A percentile compares a stretch with the other conserved stretches of the same genome.
Conservation (phyloP, 2,329 filamentous ascomycete species). For the Ceratocystis variospora region DNA sequence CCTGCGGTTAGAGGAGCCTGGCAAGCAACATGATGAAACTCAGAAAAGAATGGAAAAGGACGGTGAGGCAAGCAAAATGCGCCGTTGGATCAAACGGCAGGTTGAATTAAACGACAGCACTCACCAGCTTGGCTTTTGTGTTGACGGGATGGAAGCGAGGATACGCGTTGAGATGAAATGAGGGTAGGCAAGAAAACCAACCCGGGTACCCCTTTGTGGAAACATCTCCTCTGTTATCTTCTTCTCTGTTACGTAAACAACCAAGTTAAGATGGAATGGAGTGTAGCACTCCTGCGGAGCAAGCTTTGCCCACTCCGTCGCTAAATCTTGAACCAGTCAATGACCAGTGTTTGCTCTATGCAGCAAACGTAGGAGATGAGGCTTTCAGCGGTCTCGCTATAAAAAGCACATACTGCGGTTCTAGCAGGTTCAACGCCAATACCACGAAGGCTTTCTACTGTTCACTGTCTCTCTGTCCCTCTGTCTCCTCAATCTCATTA, state of each 20-base stretch:
- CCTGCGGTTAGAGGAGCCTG: conserved; percentile 20
- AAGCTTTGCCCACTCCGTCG: background rate
- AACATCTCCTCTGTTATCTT: background rate
- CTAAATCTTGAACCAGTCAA: background rate
- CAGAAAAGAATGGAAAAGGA: conserved; percentile 25
- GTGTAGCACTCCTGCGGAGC: background rate
- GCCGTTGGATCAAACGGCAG: conserved; percentile 61
- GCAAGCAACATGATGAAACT: conserved; percentile 18
- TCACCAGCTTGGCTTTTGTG: conserved; percentile 66
- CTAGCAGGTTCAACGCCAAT: background rate
- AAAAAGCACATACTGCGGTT: background rate
- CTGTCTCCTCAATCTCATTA: background rate
- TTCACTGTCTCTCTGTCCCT: background rate
- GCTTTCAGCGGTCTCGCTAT: background rate
- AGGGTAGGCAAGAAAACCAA: background rate
- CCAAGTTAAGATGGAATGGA: background rate
- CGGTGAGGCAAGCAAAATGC: conserved; percentile 28
- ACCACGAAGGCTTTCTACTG: background rate
- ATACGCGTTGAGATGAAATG: conserved; percentile 42
- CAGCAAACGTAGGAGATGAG: background rate
- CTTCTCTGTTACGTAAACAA: no score
- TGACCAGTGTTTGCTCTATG: background rate
- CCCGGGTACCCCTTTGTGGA: background rate
- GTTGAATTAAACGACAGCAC: conserved; percentile 69
- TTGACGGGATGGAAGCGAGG: conserved; percentile 57